Evolutionary conservation across 2,329 filamentous ascomycete species (phyloP).

Genomic region (Epichloe sibirici): DNA sequence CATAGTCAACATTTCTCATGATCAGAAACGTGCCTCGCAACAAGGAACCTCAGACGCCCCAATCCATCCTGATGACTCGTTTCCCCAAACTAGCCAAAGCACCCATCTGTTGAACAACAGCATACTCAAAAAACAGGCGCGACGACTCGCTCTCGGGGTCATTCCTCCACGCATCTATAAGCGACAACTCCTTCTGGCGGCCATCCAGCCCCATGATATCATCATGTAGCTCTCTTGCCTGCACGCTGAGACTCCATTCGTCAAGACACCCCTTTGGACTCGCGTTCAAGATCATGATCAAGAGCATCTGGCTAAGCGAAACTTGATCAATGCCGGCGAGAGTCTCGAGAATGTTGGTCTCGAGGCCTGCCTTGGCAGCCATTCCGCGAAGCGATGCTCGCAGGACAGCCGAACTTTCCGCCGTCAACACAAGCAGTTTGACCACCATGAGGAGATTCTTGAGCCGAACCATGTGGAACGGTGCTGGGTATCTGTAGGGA

Average conservation of each 20-base stretch:
- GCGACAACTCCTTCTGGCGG: conserved; percentile 29
- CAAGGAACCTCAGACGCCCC: conserved; percentile 14
- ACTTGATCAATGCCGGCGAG: conserved; percentile 38
- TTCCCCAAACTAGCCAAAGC: conserved; percentile 34
- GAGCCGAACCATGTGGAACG: conserved; percentile 37
- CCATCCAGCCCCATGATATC: conserved; percentile 36
- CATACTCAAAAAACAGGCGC: conserved; percentile 35
- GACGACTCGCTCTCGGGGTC: conserved; percentile 28
- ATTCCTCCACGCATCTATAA: conserved; percentile 32
- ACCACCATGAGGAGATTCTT: conserved; percentile 39
- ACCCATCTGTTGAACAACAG: conserved; percentile 35
- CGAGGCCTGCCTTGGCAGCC: conserved; percentile 12
- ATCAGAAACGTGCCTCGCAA: too few relatives aligned
- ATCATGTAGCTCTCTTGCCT: conserved; percentile 33
- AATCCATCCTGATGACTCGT: conserved; percentile 29
- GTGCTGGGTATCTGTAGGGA: conserved; percentile 35
- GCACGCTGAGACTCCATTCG: conserved; percentile 32
- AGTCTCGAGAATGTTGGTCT: conserved; percentile 14
- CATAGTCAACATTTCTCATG: too few relatives aligned
- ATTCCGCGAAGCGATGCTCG: conserved; percentile 14
- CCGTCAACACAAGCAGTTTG: conserved; percentile 39
- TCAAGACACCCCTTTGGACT: conserved; percentile 29
- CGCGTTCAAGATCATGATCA: conserved; percentile 34
- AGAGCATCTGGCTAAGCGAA: conserved; percentile 39
- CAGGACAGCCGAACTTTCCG: conserved; percentile 21